A percentile compares a stretch with the other conserved stretches of the same genome.
Conservation (phyloP, 208 protist species). For the Trichomonas gallinae region DNA sequence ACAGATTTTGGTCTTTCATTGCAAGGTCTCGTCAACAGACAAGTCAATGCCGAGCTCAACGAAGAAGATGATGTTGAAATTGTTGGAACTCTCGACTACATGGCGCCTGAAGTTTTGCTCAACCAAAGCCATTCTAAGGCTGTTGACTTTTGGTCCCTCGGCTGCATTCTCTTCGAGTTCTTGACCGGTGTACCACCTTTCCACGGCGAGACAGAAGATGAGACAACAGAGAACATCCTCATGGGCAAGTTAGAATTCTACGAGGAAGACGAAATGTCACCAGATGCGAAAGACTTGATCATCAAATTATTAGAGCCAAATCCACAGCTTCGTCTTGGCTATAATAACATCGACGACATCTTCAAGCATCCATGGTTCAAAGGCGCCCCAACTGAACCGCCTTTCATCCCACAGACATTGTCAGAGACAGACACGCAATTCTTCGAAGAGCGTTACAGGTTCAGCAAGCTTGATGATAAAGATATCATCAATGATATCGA, state of each 20-base stretch:
- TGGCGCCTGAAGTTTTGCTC: constrained; percentile 47
- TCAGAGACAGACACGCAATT: not conserved
- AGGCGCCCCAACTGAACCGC: not conserved
- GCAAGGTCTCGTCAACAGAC: not conserved
- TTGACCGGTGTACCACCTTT: constrained; percentile 39
- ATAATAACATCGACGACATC: constrained; percentile 15
- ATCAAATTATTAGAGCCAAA: not conserved
- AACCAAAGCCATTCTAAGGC: constrained; percentile 46
- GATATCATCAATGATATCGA: not conserved
- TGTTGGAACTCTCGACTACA: constrained; percentile 57
- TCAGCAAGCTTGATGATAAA: not conserved
- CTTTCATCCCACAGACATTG: not conserved
- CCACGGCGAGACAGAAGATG: not conserved
- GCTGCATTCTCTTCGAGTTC: constrained; percentile 56
- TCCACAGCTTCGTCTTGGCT: not conserved
- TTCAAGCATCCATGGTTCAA: constrained; percentile 10
- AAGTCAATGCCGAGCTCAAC: not conserved
- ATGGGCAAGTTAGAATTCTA: not conserved
- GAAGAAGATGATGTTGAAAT: constrained; percentile 39
- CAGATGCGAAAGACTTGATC: not conserved
- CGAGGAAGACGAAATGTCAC: not conserved
- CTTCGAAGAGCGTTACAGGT: not conserved
- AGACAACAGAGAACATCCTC: not conserved
- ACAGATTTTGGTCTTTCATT: constrained; percentile 66
- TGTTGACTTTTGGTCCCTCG: constrained; percentile 56